Percentiles rank a stretch among this genome's conserved stretches.
These are phyloP conservation scores for Ceratocystis huliohia DNA, from an alignment of 2,329 filamentous ascomycete genomes.

Conservation along the genomic window DNA sequence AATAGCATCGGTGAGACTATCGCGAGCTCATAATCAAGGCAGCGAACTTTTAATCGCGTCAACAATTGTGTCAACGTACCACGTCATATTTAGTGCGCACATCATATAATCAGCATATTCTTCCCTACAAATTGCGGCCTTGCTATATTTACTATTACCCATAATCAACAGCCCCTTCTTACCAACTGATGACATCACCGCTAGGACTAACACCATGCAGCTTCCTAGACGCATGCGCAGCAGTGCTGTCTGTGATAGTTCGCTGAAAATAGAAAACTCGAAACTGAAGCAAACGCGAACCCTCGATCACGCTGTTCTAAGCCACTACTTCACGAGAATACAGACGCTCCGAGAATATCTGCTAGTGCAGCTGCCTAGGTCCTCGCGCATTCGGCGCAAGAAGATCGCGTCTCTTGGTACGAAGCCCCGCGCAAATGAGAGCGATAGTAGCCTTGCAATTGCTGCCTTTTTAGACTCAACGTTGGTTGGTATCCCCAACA, in stretches of 20 bases:
- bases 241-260: background rate
- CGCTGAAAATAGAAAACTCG: background rate
- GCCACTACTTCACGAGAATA: slow-evolving; percentile 49
- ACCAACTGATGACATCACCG: background rate
- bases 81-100: too few species aligned
- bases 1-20: background rate
- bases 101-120: background rate
- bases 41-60: background rate
- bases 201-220: background rate
- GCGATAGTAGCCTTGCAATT: slow-evolving; percentile 19
- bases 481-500: slow-evolving; percentile 15
- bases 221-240: background rate
- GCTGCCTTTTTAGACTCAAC: slow-evolving; percentile 21
- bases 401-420: slow-evolving; percentile 41
- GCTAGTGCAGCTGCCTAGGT: slow-evolving; percentile 49
- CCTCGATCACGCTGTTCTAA: slow-evolving; percentile 11
- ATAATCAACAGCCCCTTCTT: background rate
- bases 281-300: background rate
- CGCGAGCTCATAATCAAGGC: background rate
- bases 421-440: slow-evolving; percentile 25
- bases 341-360: slow-evolving; percentile 59
- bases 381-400: slow-evolving; percentile 49
- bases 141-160: background rate
- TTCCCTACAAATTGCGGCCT: background rate
- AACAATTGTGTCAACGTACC: too few species aligned